Evolutionary conservation across 108 stramenopile genomes (phyloP), one percentile per base, ranked within the genome.

Genomic region (Conticribra guillardii): DNA sequence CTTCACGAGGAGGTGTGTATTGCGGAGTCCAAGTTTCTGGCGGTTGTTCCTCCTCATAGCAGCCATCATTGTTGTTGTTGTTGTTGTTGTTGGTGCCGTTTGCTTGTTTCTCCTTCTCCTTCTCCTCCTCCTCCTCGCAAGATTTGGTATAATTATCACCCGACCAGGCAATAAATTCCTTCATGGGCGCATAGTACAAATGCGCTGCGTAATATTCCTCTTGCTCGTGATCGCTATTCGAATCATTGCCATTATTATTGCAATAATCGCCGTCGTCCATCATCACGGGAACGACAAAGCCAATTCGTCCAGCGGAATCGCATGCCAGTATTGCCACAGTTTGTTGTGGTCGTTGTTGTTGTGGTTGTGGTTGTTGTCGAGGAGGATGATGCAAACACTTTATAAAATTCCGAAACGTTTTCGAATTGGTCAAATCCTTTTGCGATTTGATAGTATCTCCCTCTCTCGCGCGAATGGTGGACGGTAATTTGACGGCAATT

Each of bases 251-350:
- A 11, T 31, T 73, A 45, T 18, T 33, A 33, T 16, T 29, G 32
- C 8, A 0, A n/a, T 55, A 34, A 4, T 56, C 52, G 52, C 32
- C 54, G n/a, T 74, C 14, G 34, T 22, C 8, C 4, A 32, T 46
- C 11, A 34, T 9, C 32, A 65, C 47, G 54, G 92, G 89, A 2
- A 65, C 59, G 21, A 94, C 31, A 31, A 94, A 83, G 2, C 81
- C 89, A 61, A 89, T 83, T 50, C 92, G 63, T 29, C 75, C 80
- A 9, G 76, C 74, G 21, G 89, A 89, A 73, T 89, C 89, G 50
- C 72, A 79, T 0, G 73, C 76, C 34, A 89, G n/a, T 14, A 91
- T 67, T 7, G 87, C 92, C 49, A 89, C 87, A n/a, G n/a, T n/a
- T n/a, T n/a, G n/a, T n/a, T n/a, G n/a, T n/a, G n/a, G n/a, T n/a